A percentile compares a stretch with the other conserved stretches of the same genome.
Conservation (phyloP, 106 monocot genomes). For the Phalaenopsis equestris region DNA sequence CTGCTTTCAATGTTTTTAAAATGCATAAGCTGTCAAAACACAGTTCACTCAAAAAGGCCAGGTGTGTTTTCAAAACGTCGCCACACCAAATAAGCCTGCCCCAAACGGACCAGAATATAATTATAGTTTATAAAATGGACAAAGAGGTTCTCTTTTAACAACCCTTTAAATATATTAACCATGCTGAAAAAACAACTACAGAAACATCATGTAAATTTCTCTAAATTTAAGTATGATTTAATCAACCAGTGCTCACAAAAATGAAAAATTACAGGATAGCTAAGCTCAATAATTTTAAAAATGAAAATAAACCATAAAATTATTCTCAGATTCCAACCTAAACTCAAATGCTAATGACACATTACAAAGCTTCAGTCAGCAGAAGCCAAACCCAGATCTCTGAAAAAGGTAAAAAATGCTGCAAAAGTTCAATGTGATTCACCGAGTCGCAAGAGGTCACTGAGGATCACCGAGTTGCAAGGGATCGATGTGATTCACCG, state of each 20-base stretch:
- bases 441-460: slow-evolving; percentile 11
- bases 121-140: no score
- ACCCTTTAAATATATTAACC: background rate
- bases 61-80: no score
- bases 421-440: background rate
- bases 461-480: slow-evolving; percentile 10
- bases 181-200: background rate
- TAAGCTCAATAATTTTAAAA: no score
- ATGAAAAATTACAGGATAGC: background rate
- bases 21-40: no score
- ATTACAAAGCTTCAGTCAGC: background rate
- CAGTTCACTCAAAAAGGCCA: no score
- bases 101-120: no score
- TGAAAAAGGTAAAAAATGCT: background rate
- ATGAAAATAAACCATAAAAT: background rate
- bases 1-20: no score
- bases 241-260: background rate
- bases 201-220: background rate
- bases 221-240: background rate
- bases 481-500: slow-evolving; percentile 11
- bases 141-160: no score
- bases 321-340: background rate
- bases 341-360: background rate
- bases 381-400: background rate
- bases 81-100: no score